Base-by-base conservation (phyloP, 2,329 filamentous ascomycete species). In the Cephalotrichum gorgonifer region DNA sequence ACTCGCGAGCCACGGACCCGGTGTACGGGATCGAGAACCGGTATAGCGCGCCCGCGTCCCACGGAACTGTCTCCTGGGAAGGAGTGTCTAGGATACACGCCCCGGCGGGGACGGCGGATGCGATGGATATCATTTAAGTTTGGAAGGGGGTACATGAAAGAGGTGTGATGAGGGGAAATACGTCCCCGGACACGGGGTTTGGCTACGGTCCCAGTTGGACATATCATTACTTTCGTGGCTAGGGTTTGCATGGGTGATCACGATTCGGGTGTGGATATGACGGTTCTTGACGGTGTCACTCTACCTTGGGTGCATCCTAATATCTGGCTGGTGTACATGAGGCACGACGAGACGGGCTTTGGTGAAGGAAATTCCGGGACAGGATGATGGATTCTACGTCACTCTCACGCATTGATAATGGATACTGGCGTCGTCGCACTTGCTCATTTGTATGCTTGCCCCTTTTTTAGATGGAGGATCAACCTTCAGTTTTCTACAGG, bases 1-100 rank as follows among this genome's bases (percentile, higher is more conserved):
- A 83, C 64, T 74, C 67, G 15, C 70, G 70, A 11, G 74, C 82
- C 1, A 81, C 76, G 2, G 85, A 88, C 54, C 85, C 85, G 0
- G 83, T 83, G n/a, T 88, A 88, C 61, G 74, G 64, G 53, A 61
- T 60, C 52, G 53, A 63, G 57, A 50, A 41, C 26, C 17, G 48
- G 20, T 15, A 31, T n/a, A 14, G 25, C 8, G 14, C 43, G 48
- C 28, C 17, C 38, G 28, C 47, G 20, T 25, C 14, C 17, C 28
- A 26, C n/a, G 47, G 47, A 49, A 12, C 22, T n/a, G 25, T 39
- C 35, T 39, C 43, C 48, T 39, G 43, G 33, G 14, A 38, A 20
- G 33, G 25, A 17, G 23, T 39, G 33, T 31, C 48, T 14, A 44
- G 33, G 30, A 20, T 39, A 20, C 35, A 39, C n/a, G 42, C 41